phyloP scores from a whole-genome alignment of 2,329 filamentous ascomycete species.

The Dactylonectria estremocensis region DNA sequence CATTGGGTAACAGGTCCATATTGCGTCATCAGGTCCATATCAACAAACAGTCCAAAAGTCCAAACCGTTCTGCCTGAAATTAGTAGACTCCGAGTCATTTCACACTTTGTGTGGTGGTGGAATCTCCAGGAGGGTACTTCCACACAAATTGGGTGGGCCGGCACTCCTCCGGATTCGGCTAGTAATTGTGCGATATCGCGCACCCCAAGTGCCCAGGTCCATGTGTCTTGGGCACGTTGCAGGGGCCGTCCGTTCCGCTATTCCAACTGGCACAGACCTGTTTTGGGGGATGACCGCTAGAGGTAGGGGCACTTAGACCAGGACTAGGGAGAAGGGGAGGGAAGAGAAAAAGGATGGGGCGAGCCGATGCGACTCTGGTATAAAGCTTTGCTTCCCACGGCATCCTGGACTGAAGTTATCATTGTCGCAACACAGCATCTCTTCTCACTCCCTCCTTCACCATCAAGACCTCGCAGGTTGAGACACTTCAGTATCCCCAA shows the following conservation, averaged over 20 bases:
- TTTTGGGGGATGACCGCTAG: not conserved
- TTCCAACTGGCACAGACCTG: not conserved
- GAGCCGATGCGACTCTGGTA: conserved; percentile 24
- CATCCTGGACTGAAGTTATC: not conserved
- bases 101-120: too few species aligned
- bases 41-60: too few species aligned
- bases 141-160: too few species aligned
- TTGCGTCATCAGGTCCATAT: too few species aligned
- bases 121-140: too few species aligned
- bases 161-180: too few species aligned
- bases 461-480: not conserved
- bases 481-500: not conserved
- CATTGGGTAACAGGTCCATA: too few species aligned
- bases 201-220: too few species aligned
- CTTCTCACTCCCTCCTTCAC: conserved; percentile 15
- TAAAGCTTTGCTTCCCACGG: conserved; percentile 31
- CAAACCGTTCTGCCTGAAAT: too few species aligned
- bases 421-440: conserved; percentile 5
- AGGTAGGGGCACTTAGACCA: not conserved
- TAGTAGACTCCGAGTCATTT: too few species aligned
- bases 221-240: not conserved
- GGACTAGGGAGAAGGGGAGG: conserved; percentile 6
- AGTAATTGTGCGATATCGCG: too few species aligned
- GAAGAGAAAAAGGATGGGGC: conserved; percentile 21
- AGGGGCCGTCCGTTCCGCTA: not conserved